A percentile compares a stretch with the other conserved stretches of the same genome.
These are phyloP conservation scores for Leccinum variicolor DNA, from an alignment of 768 basidiomycete species.

Conservation along the genomic window DNA sequence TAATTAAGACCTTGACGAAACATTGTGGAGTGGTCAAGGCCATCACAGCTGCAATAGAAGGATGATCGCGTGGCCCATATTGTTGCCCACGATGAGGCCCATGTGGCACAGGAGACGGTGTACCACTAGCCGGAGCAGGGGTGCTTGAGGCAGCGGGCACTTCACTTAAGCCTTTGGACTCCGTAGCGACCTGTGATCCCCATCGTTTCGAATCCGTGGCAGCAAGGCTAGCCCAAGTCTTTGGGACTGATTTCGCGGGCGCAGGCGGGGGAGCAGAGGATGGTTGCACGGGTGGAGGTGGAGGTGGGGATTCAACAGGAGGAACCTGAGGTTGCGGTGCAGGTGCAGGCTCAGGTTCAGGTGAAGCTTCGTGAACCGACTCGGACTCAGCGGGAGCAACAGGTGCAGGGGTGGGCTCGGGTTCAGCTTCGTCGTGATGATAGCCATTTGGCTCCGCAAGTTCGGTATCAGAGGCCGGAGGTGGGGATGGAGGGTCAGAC, in stretches of 20 bases:
- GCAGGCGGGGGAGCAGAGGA: slow-evolving; percentile 28
- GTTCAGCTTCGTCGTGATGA: slow-evolving; percentile 33
- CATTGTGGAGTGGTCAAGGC: slow-evolving; percentile 70
- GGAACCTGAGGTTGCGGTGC: slow-evolving; percentile 9
- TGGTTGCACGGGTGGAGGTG: slow-evolving; percentile 27
- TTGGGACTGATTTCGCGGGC: slow-evolving; percentile 50
- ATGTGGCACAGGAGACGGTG: slow-evolving; percentile 32
- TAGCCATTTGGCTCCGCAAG: slow-evolving; percentile 40
- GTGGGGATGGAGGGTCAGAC: slow-evolving; percentile 30
- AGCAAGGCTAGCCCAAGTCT: slow-evolving; percentile 91
- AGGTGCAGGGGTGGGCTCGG: slow-evolving; percentile 26
- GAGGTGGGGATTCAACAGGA: slow-evolving; percentile 27
- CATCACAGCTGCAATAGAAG: slow-evolving; percentile 53
- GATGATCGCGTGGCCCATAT: slow-evolving; percentile 39
- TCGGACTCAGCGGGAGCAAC: slow-evolving; percentile 23
- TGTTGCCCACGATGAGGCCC: slow-evolving; percentile 33
- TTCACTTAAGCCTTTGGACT: slow-evolving; percentile 74
- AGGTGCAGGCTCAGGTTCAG: slow-evolving; percentile 29
- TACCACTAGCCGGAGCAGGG: slow-evolving; percentile 41
- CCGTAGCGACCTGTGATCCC: slow-evolving; percentile 78
- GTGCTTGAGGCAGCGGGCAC: slow-evolving; percentile 40
- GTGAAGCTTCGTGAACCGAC: slow-evolving; percentile 23
- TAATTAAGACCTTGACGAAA: slow-evolving; percentile 79
- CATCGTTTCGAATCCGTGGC: slow-evolving; percentile 80
- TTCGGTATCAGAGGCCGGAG: slow-evolving; percentile 39